Evolutionary conservation across 495 filamentous ascomycete genomes (phyloP), one percentile per base, ranked within the genome.

Genomic region (Tuber magnatum): DNA sequence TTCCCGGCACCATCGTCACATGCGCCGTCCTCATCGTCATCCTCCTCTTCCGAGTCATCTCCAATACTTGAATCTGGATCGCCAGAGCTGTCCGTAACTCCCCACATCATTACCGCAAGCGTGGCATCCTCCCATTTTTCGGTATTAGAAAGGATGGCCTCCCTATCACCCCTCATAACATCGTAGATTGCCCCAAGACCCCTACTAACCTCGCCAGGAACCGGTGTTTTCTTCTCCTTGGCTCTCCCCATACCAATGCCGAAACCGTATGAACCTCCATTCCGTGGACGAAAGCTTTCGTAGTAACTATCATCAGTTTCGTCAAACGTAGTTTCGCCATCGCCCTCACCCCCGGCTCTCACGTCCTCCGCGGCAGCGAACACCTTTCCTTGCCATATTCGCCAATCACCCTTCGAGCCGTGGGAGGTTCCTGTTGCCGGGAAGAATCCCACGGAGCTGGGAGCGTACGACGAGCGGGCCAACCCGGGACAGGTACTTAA

Each of bases 361-460:
- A 18, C 48, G 35, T 77, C 81, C n/a, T 82, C 81, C 6, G 70
- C 73, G 41, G 76, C 79, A 32, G 82, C 72, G 28, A 76, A 74
- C 40, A 80, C 80, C 28, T 76, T 69, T 38, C 82, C 82, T 41
- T 83, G 82, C 75, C 80, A 83, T 65, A 83, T 80, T 18, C 82
- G 76, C 82, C 82, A 83, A 39, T 80, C 76, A 0, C 72, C 76
- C 1, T 73, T 70, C 24, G 68, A 76, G 3, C 81, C 81, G 43
- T 83, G 78, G 24, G 40, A 10, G n/a, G 41, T 69, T 35, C 73
- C 74, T 1, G 69, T 43, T 16, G 12, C 42, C 0, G 73, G 71
- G 7, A 75, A 75, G 69, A 81, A 77, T 35, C 77, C 70, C n/a
- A 71, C 46, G 40, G 39, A 46, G 35, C 73, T 75, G 6, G 76